A percentile compares a stretch with the other conserved stretches of the same genome.
phyloP scores from a whole-genome alignment of 257 asterid genomes.

The Linaria vulgaris region DNA sequence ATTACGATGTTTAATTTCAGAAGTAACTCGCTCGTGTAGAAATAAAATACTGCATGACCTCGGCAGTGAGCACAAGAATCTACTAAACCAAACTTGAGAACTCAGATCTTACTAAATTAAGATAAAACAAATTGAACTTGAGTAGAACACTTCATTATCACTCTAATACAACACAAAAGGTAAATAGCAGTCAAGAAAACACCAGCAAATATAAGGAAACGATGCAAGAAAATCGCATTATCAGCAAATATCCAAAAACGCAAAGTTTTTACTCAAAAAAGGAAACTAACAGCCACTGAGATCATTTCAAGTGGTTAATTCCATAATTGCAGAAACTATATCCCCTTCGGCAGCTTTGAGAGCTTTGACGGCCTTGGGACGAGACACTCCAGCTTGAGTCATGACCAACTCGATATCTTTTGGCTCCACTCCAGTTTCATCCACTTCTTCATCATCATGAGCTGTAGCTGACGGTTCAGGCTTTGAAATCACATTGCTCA shows the following conservation, averaged over 20 bases:
- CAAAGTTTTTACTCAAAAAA: neutral
- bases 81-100: neutral
- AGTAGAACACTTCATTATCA: neutral
- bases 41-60: no score
- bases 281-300: neutral
- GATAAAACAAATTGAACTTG: no score
- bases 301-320: constrained; percentile 43
- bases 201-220: neutral
- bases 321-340: constrained; percentile 68
- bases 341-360: constrained; percentile 63
- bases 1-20: no score
- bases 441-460: constrained; percentile 68
- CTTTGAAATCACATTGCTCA: constrained; percentile 50
- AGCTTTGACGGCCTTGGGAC: constrained; percentile 71
- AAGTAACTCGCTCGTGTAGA: no score
- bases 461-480: constrained; percentile 41
- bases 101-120: constrained; percentile 22
- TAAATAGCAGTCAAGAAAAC: neutral
- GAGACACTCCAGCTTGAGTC: constrained; percentile 80
- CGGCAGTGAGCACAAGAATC: neutral
- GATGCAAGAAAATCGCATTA: constrained; percentile 2
- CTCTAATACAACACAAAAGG: constrained; percentile 16
- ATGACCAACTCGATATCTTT: constrained; percentile 63
- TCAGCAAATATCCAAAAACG: neutral
- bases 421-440: constrained; percentile 61